A percentile compares a stretch with the other conserved stretches of the same genome.
phyloP scores from a whole-genome alignment of 176 grass and related monocot species.

The Musa acuminata region DNA sequence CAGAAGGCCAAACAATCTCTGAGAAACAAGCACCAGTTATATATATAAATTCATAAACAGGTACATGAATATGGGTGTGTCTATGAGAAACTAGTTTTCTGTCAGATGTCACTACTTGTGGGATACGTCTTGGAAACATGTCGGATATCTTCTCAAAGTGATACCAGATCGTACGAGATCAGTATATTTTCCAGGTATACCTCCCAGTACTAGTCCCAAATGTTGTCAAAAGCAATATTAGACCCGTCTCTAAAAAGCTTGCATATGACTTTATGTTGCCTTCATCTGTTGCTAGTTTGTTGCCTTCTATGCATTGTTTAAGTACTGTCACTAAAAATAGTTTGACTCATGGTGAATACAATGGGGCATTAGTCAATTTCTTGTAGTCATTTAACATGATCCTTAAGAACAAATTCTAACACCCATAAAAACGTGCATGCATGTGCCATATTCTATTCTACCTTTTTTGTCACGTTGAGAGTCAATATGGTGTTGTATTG shows the following conservation, averaged over 20 bases:
- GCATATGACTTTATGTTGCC: no score
- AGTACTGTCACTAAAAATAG: not conserved
- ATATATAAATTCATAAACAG: not conserved
- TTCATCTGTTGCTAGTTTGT: not conserved
- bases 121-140: no score
- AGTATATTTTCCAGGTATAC: no score
- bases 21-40: not conserved
- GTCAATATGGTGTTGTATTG: not conserved
- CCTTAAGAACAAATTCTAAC: not conserved
- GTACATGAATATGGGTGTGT: no score
- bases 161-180: no score
- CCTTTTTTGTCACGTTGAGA: not conserved
- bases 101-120: no score
- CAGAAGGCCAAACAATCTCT: constrained; percentile 7
- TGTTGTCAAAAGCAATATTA: no score
- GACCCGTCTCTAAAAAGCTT: no score
- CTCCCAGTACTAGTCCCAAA: no score
- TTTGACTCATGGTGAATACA: not conserved
- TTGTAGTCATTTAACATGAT: not conserved
- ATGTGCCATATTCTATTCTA: not conserved
- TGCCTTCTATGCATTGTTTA: not conserved
- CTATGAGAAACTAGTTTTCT: no score
- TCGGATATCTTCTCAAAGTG: no score
- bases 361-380: no score
- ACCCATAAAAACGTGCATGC: not conserved